Evolutionary conservation across 164 flowering plant species (phyloP), one percentile per base, ranked within the genome.

Genomic region (Aristolochia fimbriata): DNA sequence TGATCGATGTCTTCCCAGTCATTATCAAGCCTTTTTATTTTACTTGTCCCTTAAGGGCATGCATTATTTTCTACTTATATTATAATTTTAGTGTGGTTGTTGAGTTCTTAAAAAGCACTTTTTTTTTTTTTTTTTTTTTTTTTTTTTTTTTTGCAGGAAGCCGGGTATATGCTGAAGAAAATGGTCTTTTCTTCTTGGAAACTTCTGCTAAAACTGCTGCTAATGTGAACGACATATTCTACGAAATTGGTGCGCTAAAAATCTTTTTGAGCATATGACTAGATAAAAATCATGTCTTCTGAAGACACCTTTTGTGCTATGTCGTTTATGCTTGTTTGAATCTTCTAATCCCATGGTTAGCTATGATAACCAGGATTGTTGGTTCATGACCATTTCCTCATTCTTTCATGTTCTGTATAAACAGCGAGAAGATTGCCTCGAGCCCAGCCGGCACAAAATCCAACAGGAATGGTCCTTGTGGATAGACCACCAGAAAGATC

Each of bases 161-260:
- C 86, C 74, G 74, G 20, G 25, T 64, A 41, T 86, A 81, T 76
- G 87, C 96, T 12, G 89, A 85, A 64, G 93, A 89, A 64, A 89
- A 86, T 74, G 83, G 88, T 11, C 91, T 89, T 33, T 84, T 89
- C 75, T 86, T 89, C 78, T 71, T 78, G 80, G 96, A 89, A 73
- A 84, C 96, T 19, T 89, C 96, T 68, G 93, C 96, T 27, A 89
- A 86, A 77, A 78, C 83, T 68, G 93, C 93, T 15, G 66, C 60
- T 20, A 84, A 86, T 65, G 93, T 89, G 62, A 86, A 84, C 68
- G 93, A 89, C 51, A 70, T 81, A 48, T 89, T 89, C 57, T 74
- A 86, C 65, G 96, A 89, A 65, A 89, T 89, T 77, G 96, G 96
- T 86, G n/a, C 23, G 73, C 59, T 69, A 23, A 19, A 23, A 10